Evolutionary conservation across 805 yeast genomes (phyloP).

Genomic region (Huiozyma sinensis): DNA sequence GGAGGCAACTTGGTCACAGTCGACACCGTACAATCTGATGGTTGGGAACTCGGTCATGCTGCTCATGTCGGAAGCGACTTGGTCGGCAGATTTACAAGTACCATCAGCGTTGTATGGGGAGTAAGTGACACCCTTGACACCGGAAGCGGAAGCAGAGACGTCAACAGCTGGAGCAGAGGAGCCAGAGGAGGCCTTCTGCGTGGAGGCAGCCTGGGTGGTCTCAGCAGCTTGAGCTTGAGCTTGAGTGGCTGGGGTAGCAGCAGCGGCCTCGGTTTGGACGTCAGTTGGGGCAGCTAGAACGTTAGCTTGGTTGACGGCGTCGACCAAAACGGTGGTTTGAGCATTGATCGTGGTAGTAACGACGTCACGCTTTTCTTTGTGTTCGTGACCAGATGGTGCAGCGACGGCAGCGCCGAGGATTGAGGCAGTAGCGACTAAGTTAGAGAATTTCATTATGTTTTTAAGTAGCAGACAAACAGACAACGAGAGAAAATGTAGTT

Average conservation of each 20-base stretch:
- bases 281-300: not conserved
- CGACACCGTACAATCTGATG: conserved; percentile 79
- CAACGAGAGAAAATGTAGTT: no score
- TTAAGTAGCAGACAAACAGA: not conserved
- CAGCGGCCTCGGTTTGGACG: conserved; percentile 7
- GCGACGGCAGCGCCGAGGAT: conserved; percentile 42
- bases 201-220: conserved; percentile 20
- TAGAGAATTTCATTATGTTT: conserved; percentile 39
- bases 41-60: conserved; percentile 41
- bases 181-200: conserved; percentile 8
- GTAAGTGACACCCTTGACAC: conserved; percentile 67
- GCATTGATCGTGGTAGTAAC: conserved; percentile 31
- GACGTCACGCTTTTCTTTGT: conserved; percentile 38
- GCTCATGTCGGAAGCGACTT: conserved; percentile 52
- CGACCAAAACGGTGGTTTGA: conserved; percentile 28
- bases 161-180: conserved; percentile 28
- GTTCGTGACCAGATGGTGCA: conserved; percentile 56
- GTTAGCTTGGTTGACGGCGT: conserved; percentile 7
- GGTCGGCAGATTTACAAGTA: conserved; percentile 51
- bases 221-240: conserved; percentile 14
- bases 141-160: conserved; percentile 33
- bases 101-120: conserved; percentile 68
- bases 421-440: conserved; percentile 36
- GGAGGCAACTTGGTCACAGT: conserved; percentile 68
- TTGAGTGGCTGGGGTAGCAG: conserved; percentile 18